Evolutionary conservation across 495 filamentous ascomycete species (phyloP), one percentile per base, ranked within the genome.

Genomic region (Hypoxylon lienhwacheense): DNA sequence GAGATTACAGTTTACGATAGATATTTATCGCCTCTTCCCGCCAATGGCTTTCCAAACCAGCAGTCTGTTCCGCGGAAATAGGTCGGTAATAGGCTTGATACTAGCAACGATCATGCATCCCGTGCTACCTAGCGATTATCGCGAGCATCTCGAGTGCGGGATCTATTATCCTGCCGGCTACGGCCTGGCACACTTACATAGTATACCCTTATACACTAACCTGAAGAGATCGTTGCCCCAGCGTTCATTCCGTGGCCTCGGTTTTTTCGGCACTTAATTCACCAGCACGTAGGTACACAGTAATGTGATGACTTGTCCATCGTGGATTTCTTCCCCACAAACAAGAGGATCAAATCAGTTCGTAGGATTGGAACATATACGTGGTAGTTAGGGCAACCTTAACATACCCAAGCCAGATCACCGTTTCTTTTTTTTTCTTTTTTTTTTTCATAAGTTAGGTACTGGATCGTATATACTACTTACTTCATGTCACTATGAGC

Each of bases 181-280:
- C 26, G 32, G 35, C 7, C 41, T 47, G 47, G 42, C 47, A 52
- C 48, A 39, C 53, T 47, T 51, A 52, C 51, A 44, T 20, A n/a
- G n/a, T n/a, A n/a, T n/a, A n/a, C n/a, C n/a, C n/a, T n/a, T n/a
- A n/a, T n/a, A n/a, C 14, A 16, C 24, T 55, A 55, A 10, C 58
- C 51, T 35, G 47, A 55, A 47, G n/a, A 47, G 55, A 47, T 55
- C 52, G 17, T 17, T 37, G 42, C 43, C 47, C 58, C 46, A 22
- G 37, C 1, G n/a, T 7, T 41, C 57, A 25, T n/a, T 34, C n/a
- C 41, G 44, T 21, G 35, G 43, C 48, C 35, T 55, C 51, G 58
- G 58, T 5, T 32, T 55, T 34, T 7, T 61, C 58, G 58, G 58
- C 51, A 35, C 48, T 61, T 42, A 24, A 21, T 14, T 26, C 37